Conservation (phyloP, 2,329 filamentous ascomycete genomes). For the Penicillium sp. region DNA sequence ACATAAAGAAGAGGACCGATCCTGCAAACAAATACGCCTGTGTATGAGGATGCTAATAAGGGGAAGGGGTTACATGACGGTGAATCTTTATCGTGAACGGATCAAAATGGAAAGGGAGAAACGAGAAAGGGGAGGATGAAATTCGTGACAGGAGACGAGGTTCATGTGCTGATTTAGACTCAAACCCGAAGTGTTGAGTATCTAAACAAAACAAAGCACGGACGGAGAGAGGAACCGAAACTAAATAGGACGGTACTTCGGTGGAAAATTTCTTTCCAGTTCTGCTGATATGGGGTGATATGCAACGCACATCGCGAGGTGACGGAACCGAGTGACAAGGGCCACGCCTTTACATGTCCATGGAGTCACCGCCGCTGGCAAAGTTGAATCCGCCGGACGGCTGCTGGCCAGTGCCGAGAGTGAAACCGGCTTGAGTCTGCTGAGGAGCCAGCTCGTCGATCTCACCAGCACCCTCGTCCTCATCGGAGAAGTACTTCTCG, state of each 20-base stretch:
- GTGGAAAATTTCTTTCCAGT: not conserved
- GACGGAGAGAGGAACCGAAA: not conserved
- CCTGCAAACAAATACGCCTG: conserved; percentile 36
- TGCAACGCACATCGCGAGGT: not conserved
- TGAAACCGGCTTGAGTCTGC: conserved; percentile 70
- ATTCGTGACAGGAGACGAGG: conserved; percentile 16
- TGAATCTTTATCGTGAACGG: conserved; percentile 45
- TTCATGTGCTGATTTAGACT: not conserved
- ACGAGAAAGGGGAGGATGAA: conserved; percentile 12
- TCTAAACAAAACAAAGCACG: not conserved
- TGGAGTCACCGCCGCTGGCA: conserved; percentile 65
- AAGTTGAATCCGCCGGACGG: conserved; percentile 85
- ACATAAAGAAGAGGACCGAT: conserved; percentile 26
- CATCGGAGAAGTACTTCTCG: conserved; percentile 99
- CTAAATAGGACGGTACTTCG: not conserved
- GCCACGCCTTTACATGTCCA: conserved; percentile 60
- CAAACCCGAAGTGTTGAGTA: not conserved
- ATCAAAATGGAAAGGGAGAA: conserved; percentile 18
- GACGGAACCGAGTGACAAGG: not conserved
- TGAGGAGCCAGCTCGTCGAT: conserved; percentile 75
- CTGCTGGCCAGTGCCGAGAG: conserved; percentile 58
- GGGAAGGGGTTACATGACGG: conserved; percentile 43
- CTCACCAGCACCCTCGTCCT: conserved; percentile 73
- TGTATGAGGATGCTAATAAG: conserved; percentile 39
- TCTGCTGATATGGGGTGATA: not conserved